A percentile compares a stretch with the other conserved stretches of the same genome.
Evolutionary conservation across 768 basidiomycete genomes (phyloP).

Genomic region (Rhodotorula babjevae): DNA sequence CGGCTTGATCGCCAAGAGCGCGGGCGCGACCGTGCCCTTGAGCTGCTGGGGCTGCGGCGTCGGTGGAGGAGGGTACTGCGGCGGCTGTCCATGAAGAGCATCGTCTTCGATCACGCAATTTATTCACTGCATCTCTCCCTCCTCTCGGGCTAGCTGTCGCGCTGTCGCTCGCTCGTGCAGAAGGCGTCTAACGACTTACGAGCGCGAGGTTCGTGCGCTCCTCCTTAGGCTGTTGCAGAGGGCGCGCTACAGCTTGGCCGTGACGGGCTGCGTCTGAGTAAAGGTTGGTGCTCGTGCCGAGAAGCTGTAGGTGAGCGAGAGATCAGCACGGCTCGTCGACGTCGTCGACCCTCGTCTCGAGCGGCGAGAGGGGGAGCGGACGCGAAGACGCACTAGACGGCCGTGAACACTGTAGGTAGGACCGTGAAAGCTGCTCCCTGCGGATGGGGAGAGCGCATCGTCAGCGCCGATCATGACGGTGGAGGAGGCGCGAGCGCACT

Average conservation of each 20-base stretch:
- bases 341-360: no score
- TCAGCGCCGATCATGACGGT: background rate
- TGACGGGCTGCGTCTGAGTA: background rate
- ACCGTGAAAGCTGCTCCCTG: background rate
- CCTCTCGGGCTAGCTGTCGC: no score
- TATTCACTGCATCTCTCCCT: no score
- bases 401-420: background rate
- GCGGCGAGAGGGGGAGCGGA: background rate
- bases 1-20: slow-evolving; percentile 66
- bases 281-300: background rate
- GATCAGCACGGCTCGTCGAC: no score
- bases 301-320: background rate
- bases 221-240: no score
- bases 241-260: no score
- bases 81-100: slow-evolving; percentile 14
- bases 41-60: slow-evolving; percentile 79
- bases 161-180: no score
- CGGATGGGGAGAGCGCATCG: background rate
- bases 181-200: no score
- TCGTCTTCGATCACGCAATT: no score
- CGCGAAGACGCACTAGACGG: background rate
- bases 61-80: slow-evolving; percentile 37
- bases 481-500: background rate
- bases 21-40: slow-evolving; percentile 61
- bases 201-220: no score